These are phyloP conservation scores for Pinus tabuliformis DNA, from an alignment of 75 land plant genomes.

Conservation along the genomic window DNA sequence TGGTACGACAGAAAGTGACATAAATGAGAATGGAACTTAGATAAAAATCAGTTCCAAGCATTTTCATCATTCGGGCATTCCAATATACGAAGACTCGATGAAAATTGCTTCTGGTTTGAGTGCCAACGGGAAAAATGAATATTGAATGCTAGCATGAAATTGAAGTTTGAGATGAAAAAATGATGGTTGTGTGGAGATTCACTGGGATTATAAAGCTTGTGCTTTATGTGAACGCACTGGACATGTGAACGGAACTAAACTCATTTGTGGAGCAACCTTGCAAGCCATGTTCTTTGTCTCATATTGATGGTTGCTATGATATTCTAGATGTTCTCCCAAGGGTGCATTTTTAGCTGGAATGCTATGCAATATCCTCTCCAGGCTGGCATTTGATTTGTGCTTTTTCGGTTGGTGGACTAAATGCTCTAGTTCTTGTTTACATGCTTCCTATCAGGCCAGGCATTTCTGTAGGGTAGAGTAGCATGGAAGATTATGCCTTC, in stretches of 20 bases:
- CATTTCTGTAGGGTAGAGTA: not conserved
- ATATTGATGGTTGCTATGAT: not conserved
- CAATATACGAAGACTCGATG: not conserved
- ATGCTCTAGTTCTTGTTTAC: not conserved
- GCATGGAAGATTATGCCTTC: too few relatives aligned
- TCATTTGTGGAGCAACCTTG: not conserved
- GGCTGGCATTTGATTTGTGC: not conserved
- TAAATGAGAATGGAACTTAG: not conserved
- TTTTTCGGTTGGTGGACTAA: not conserved
- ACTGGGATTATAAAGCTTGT: not conserved
- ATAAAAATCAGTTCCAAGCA: not conserved
- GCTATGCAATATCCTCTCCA: not conserved
- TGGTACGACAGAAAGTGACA: not conserved
- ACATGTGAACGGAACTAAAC: not conserved
- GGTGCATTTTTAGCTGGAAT: not conserved
- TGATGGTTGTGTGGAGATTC: not conserved
- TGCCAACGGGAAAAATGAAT: not conserved
- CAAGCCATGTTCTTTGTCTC: conserved; percentile 4
- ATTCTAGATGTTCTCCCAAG: not conserved
- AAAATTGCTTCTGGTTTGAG: not conserved
- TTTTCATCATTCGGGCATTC: not conserved
- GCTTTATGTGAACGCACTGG: not conserved
- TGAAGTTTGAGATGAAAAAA: not conserved
- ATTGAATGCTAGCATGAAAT: conserved; percentile 3
- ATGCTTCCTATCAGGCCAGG: not conserved